phyloP scores from a whole-genome alignment of 164 flowering plant genomes.

The Berberis vulgaris region DNA sequence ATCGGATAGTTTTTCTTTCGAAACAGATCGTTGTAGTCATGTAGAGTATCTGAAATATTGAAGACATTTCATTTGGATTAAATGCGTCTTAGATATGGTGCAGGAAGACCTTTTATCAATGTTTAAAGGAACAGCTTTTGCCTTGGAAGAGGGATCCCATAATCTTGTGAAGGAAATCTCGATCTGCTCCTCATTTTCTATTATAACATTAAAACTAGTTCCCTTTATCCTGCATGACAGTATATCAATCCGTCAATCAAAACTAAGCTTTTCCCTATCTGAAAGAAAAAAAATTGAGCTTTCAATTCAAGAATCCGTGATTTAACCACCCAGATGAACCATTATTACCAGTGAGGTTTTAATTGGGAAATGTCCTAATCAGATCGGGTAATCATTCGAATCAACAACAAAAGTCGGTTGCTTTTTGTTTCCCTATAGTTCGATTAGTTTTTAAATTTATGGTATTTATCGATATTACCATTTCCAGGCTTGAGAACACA shows the following conservation, averaged over 20 bases:
- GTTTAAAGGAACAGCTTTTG: slow-evolving; percentile 53
- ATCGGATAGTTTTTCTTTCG: background rate
- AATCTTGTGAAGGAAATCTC: slow-evolving; percentile 79
- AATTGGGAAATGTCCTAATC: too few relatives aligned
- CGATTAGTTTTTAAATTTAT: too few relatives aligned
- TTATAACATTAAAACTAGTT: slow-evolving; percentile 47
- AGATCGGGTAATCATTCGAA: too few relatives aligned
- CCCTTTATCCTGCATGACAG: slow-evolving; percentile 49
- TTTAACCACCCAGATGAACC: too few relatives aligned
- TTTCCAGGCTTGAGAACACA: too few relatives aligned
- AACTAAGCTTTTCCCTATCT: background rate
- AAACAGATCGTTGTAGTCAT: too few relatives aligned
- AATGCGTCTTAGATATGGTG: background rate
- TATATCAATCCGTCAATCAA: background rate
- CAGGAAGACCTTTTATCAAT: slow-evolving; percentile 69
- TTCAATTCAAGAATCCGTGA: too few relatives aligned
- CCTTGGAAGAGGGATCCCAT: slow-evolving; percentile 67
- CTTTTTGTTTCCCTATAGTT: too few relatives aligned
- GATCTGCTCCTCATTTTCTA: slow-evolving; percentile 57
- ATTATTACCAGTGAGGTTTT: too few relatives aligned
- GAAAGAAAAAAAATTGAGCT: background rate
- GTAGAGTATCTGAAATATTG: too few relatives aligned
- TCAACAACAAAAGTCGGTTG: too few relatives aligned
- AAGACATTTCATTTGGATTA: background rate
- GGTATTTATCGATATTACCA: too few relatives aligned